A percentile compares a stretch with the other conserved stretches of the same genome.
phyloP scores from a whole-genome alignment of 441 rosid species.

The Mallotus japonicus region DNA sequence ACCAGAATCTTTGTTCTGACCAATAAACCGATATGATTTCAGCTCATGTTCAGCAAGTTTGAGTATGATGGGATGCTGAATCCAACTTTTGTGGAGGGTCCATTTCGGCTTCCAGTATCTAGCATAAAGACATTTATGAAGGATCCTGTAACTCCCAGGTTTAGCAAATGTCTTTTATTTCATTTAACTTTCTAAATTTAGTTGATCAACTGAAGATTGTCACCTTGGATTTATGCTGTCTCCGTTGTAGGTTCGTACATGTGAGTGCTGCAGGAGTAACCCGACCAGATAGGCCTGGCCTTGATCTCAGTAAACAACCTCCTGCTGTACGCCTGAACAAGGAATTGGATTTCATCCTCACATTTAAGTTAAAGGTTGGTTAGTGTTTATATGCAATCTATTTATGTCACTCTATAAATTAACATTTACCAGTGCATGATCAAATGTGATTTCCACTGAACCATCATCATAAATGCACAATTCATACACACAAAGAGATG shows the following conservation, averaged over 20 bases:
- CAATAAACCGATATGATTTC: conserved; percentile 27
- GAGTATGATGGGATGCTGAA: conserved; percentile 90
- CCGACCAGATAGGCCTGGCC: conserved; percentile 86
- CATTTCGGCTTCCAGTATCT: conserved; percentile 80
- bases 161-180: neutral
- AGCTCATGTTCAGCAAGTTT: conserved; percentile 97
- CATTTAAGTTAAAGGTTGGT: conserved; percentile 81
- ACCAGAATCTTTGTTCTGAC: conserved; percentile 16
- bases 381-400: neutral
- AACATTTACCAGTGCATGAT: no score
- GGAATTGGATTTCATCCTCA: conserved; percentile 79
- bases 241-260: conserved; percentile 68
- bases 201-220: neutral
- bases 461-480: neutral
- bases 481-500: neutral
- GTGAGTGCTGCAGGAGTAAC: conserved; percentile 94
- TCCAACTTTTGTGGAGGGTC: conserved; percentile 79
- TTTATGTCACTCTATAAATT: neutral
- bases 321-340: conserved; percentile 95
- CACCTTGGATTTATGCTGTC: neutral
- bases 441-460: neutral
- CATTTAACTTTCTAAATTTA: neutral
- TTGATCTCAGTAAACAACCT: conserved; percentile 86
- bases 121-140: conserved; percentile 55
- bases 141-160: conserved; percentile 87